Percentiles rank a stretch among this genome's conserved stretches.
phyloP scores from a whole-genome alignment of 2,329 filamentous ascomycete species.

The Didymella pinodella region DNA sequence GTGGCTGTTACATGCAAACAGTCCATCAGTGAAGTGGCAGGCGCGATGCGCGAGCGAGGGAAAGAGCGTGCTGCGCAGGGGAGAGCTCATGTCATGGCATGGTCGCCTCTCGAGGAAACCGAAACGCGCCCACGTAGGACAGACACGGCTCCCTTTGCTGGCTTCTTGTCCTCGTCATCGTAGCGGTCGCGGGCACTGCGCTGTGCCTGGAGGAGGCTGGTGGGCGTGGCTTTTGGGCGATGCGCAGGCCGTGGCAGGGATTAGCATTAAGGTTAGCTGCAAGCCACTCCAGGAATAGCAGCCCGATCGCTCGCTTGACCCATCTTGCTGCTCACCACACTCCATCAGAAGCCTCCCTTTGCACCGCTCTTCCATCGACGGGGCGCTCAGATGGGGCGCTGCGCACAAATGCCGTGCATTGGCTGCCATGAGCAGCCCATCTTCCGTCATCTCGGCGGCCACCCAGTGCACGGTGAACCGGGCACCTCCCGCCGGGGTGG shows the following conservation, averaged over 20 bases:
- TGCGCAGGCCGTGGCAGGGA: slow-evolving; percentile 41
- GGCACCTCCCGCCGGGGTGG: slow-evolving; percentile 26
- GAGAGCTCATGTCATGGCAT: slow-evolving; percentile 19
- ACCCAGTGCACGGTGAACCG: slow-evolving; percentile 28
- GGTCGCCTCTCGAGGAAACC: slow-evolving; percentile 21
- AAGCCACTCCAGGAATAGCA: slow-evolving; percentile 53
- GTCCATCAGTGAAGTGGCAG: slow-evolving; percentile 25
- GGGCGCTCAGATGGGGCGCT: slow-evolving; percentile 33
- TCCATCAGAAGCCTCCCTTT: slow-evolving; percentile 37
- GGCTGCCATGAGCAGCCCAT: slow-evolving; percentile 33
- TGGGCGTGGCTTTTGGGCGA: slow-evolving; percentile 41
- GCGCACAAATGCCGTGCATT: slow-evolving; percentile 37
- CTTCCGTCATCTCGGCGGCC: slow-evolving; percentile 33
- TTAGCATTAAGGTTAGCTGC: slow-evolving; percentile 48
- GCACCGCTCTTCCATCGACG: slow-evolving; percentile 31
- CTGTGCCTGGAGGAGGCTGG: slow-evolving; percentile 34
- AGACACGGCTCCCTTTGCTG: slow-evolving; percentile 29
- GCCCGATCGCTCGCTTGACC: slow-evolving; percentile 29
- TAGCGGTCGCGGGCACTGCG: slow-evolving; percentile 22
- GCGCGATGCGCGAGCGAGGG: slow-evolving; percentile 26
- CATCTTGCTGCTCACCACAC: slow-evolving; percentile 44
- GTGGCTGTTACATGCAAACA: slow-evolving; percentile 29
- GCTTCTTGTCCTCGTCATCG: slow-evolving; percentile 22
- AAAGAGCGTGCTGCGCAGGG: slow-evolving; percentile 22
- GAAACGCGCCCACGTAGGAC: slow-evolving; percentile 34